Evolutionary conservation across 169 alveolate species (phyloP).

Genomic region (Plasmodium knowlesi): DNA sequence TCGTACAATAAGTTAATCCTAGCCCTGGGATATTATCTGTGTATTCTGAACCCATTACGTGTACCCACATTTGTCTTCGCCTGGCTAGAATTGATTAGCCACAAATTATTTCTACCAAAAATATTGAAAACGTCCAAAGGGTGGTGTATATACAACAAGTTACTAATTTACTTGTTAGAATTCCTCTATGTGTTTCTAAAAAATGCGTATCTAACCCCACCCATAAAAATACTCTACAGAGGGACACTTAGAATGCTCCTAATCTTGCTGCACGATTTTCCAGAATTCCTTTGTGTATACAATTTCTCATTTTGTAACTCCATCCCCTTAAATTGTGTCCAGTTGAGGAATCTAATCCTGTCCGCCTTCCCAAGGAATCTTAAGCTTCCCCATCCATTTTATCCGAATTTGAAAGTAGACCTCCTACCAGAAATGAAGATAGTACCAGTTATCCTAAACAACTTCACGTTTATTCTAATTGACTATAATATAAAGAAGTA

Average conservation of each 20-base stretch:
- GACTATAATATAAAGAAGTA: conserved; percentile 77
- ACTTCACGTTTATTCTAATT: conserved; percentile 66
- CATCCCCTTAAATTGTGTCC: conserved; percentile 91
- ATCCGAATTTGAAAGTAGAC: conserved; percentile 90
- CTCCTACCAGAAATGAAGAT: conserved; percentile 90
- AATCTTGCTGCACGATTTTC: conserved; percentile 93
- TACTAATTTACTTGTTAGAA: conserved; percentile 79
- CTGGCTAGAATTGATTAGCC: conserved; percentile 96
- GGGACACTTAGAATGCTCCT: conserved; percentile 89
- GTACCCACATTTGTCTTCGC: conserved; percentile 97
- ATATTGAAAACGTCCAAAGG: conserved; percentile 84
- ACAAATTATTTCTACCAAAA: conserved; percentile 91
- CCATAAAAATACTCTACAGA: conserved; percentile 54
- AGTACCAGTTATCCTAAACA: conserved; percentile 85
- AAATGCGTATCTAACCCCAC: conserved; percentile 74
- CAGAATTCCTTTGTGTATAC: conserved; percentile 95
- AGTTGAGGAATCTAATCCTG: conserved; percentile 90
- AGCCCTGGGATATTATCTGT: conserved; percentile 81
- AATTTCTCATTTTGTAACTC: conserved; percentile 91
- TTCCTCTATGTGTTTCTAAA: conserved; percentile 74
- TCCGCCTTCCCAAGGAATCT: conserved; percentile 93
- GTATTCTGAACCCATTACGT: conserved; percentile 89
- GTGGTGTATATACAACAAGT: conserved; percentile 82
- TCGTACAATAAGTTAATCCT: conserved; percentile 80
- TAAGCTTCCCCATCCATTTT: conserved; percentile 91